These are phyloP conservation scores for Geranium brycei DNA, from an alignment of 345 rosid species.

Conservation along the genomic window DNA sequence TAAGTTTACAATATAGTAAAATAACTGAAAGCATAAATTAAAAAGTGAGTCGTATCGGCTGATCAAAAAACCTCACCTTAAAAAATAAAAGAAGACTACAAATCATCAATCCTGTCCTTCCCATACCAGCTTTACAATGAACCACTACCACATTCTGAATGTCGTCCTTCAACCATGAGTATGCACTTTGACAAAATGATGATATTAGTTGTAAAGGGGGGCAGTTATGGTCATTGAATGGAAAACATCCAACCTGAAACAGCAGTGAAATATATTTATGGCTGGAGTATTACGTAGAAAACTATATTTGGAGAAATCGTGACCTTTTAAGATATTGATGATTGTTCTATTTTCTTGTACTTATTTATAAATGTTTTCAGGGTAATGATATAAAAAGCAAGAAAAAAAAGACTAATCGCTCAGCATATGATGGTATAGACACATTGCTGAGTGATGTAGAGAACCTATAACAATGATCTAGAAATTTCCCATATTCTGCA, in stretches of 20 bases:
- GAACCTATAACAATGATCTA: neutral
- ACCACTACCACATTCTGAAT: slow-evolving; percentile 92
- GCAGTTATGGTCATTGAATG: slow-evolving; percentile 92
- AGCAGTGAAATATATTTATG: slow-evolving; percentile 9
- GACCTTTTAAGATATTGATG: neutral
- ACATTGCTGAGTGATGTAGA: neutral
- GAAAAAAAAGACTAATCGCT: neutral
- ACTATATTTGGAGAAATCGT: neutral
- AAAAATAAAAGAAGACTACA: slow-evolving; percentile 81
- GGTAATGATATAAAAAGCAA: neutral
- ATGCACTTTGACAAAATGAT: slow-evolving; percentile 89
- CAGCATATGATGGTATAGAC: neutral
- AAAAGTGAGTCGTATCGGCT: slow-evolving; percentile 2
- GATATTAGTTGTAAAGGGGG: slow-evolving; percentile 76
- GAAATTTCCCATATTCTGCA: neutral
- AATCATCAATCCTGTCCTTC: slow-evolving; percentile 89
- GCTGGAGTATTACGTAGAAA: neutral
- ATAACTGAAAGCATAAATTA: neutral
- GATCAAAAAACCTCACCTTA: slow-evolving; percentile 34
- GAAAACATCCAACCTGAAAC: slow-evolving; percentile 80
- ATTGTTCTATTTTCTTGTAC: too few species aligned
- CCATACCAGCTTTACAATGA: slow-evolving; percentile 97
- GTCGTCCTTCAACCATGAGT: slow-evolving; percentile 92
- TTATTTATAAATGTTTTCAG: neutral
- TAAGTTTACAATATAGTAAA: neutral